These are phyloP conservation scores for Dispira parvispora DNA, from an alignment of 192 early-diverging fungal genomes.

Conservation along the genomic window DNA sequence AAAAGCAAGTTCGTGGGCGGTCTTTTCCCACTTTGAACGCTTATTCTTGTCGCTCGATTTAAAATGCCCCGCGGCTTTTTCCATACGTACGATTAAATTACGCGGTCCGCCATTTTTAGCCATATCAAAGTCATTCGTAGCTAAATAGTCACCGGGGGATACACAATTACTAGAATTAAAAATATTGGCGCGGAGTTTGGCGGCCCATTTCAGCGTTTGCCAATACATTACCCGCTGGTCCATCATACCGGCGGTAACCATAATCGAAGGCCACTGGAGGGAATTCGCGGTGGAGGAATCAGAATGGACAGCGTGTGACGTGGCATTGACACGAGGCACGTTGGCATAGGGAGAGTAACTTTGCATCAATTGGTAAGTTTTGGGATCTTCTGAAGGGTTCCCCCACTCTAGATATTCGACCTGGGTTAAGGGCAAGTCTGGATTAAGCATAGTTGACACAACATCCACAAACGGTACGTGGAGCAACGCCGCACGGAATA, in stretches of 20 bases:
- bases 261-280: conserved; percentile 33
- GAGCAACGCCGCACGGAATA: conserved; percentile 56
- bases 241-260: conserved; percentile 57
- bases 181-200: conserved; percentile 36
- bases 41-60: background rate
- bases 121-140: background rate
- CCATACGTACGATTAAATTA: background rate
- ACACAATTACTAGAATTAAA: background rate
- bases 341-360: conserved; percentile 59
- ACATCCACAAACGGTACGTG: conserved; percentile 78
- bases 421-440: conserved; percentile 47
- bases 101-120: conserved; percentile 3
- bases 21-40: background rate
- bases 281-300: background rate
- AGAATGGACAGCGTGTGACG: background rate
- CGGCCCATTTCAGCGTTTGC: conserved; percentile 81
- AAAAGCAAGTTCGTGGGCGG: conserved; percentile 4
- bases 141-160: background rate
- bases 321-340: conserved; percentile 11
- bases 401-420: conserved; percentile 69
- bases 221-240: conserved; percentile 69
- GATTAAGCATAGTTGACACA: conserved; percentile 66
- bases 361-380: conserved; percentile 36
- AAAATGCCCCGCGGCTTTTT: conserved; percentile 6
- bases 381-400: conserved; percentile 30